These are phyloP conservation scores for Capsicum chinense DNA, from an alignment of 257 asterid species.

Conservation along the genomic window DNA sequence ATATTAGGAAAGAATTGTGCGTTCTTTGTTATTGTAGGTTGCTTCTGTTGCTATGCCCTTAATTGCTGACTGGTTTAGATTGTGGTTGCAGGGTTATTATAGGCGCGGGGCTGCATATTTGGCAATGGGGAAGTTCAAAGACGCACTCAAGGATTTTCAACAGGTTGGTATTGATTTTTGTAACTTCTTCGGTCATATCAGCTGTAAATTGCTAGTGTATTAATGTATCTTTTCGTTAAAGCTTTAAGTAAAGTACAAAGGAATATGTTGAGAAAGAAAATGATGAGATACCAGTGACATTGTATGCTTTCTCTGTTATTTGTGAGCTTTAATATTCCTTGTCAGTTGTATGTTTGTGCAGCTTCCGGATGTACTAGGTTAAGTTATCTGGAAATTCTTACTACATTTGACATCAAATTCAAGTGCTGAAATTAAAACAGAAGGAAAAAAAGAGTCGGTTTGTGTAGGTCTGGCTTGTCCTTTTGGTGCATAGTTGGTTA, in stretches of 20 bases:
- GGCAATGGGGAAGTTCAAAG: slow-evolving; percentile 97
- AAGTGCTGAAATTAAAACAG: not conserved
- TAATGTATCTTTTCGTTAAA: too few relatives aligned
- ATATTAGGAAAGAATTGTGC: not conserved
- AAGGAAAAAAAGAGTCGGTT: not conserved
- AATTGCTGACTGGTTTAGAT: not conserved
- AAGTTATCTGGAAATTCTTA: not conserved
- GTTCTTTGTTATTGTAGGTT: not conserved
- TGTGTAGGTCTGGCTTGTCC: slow-evolving; percentile 9
- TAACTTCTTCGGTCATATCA: slow-evolving; percentile 2
- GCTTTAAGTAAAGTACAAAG: not conserved
- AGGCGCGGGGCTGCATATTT: slow-evolving; percentile 94
- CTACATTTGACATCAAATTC: not conserved
- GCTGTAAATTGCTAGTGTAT: not conserved
- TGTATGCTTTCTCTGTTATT: not conserved
- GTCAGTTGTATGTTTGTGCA: not conserved
- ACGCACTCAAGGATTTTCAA: slow-evolving; percentile 92
- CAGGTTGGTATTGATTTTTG: slow-evolving; percentile 47
- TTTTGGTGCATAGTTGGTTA: not conserved
- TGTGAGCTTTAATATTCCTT: not conserved
- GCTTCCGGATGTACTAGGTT: not conserved
- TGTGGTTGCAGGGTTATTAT: slow-evolving; percentile 74
- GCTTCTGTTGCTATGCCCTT: not conserved
- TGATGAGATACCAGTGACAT: not conserved
- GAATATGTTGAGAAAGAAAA: not conserved